Conservation (phyloP, 2,329 filamentous ascomycete species). For the Nemania serpens region DNA sequence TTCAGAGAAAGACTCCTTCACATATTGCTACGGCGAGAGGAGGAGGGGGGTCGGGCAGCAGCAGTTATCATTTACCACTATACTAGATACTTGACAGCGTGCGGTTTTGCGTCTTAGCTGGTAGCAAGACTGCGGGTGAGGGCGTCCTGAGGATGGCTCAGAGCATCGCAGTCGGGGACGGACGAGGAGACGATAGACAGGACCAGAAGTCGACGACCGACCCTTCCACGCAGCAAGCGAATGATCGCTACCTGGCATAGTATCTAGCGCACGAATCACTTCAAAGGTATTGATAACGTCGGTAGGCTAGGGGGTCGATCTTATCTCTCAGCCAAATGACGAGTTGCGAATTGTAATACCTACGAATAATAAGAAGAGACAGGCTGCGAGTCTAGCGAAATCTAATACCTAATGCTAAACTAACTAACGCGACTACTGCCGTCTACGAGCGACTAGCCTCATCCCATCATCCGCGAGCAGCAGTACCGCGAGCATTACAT, state of each 20-base stretch:
- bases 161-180: slow-evolving; percentile 20
- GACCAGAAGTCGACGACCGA: slow-evolving; percentile 20
- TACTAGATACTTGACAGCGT: not conserved
- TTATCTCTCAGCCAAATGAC: slow-evolving; percentile 40
- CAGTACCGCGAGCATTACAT: no score
- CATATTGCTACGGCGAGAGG: slow-evolving; percentile 11
- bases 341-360: slow-evolving; percentile 39
- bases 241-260: slow-evolving; percentile 2
- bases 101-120: slow-evolving; percentile 15
- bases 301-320: slow-evolving; percentile 27
- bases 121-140: slow-evolving; percentile 7
- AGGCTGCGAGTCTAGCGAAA: slow-evolving; percentile 16
- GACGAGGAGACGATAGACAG: slow-evolving; percentile 6
- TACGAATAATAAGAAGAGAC: slow-evolving; percentile 23
- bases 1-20: slow-evolving; percentile 13
- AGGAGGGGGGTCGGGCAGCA: slow-evolving; percentile 4
- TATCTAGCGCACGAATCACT: slow-evolving; percentile 34
- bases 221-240: slow-evolving; percentile 31
- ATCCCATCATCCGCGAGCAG: not conserved
- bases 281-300: slow-evolving; percentile 38
- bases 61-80: slow-evolving; percentile 26
- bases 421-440: slow-evolving; percentile 20
- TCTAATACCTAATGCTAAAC: slow-evolving; percentile 15
- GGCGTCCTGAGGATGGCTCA: slow-evolving; percentile 23
- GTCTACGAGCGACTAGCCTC: slow-evolving; percentile 20